Evolutionary conservation across 768 basidiomycete species (phyloP).

Genomic region (Tephrocybe sp.): DNA sequence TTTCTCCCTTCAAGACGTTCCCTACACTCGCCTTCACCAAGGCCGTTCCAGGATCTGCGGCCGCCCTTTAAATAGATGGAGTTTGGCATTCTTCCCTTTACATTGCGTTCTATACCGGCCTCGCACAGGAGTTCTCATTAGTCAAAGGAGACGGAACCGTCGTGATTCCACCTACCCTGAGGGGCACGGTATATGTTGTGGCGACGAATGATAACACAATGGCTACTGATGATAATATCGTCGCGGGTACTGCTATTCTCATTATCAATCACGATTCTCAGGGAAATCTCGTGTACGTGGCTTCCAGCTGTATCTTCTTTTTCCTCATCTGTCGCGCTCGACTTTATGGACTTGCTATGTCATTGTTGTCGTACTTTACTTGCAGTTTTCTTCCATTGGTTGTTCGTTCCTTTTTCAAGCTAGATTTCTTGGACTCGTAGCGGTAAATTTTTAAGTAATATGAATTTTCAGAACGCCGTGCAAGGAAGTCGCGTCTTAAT

Average conservation of each 20-base stretch:
- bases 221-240: constrained; percentile 35
- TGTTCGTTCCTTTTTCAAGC: too few relatives aligned
- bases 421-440: too few relatives aligned
- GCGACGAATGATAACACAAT: constrained; percentile 32
- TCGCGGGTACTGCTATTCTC: constrained; percentile 49
- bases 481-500: too few relatives aligned
- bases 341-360: too few relatives aligned
- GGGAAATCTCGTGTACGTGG: constrained; percentile 15
- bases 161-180: constrained; percentile 34
- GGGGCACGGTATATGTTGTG: constrained; percentile 51
- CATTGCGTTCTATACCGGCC: constrained; percentile 44
- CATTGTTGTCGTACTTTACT: too few relatives aligned
- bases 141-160: constrained; percentile 29
- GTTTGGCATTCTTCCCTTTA: too few relatives aligned
- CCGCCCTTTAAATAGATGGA: too few relatives aligned
- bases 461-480: too few relatives aligned
- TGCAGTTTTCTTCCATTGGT: too few relatives aligned
- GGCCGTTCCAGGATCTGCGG: constrained; percentile 24
- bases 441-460: too few relatives aligned
- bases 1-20: constrained; percentile 52
- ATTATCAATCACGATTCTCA: constrained; percentile 14
- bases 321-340: too few relatives aligned
- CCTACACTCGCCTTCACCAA: constrained; percentile 38
- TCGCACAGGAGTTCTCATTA: constrained; percentile 33
- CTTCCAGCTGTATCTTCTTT: too few relatives aligned